Evolutionary conservation across 495 filamentous ascomycete genomes (phyloP).

Genomic region (Clohesyomyces aquaticus): DNA sequence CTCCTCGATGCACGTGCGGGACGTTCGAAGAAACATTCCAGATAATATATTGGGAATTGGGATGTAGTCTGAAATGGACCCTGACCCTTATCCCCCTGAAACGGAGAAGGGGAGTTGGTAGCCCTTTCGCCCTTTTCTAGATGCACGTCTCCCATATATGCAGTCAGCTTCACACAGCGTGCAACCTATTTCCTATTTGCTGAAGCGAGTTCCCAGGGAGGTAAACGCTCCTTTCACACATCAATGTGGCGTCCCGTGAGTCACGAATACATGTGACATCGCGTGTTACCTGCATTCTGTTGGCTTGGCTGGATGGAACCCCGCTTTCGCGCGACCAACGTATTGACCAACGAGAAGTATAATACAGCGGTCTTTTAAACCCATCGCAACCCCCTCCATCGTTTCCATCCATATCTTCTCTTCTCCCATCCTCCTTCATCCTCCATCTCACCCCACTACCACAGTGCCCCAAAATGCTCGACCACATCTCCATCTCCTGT

Average conservation of each 20-base stretch:
- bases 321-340: conserved; percentile 4
- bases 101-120: no score
- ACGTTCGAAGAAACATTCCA: no score
- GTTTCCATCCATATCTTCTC: not conserved
- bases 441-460: not conserved
- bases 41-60: no score
- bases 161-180: no score
- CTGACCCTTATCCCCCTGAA: no score
- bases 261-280: conserved; percentile 9
- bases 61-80: no score
- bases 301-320: not conserved
- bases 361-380: not conserved
- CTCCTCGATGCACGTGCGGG: no score
- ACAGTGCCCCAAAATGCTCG: conserved; percentile 9
- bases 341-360: not conserved
- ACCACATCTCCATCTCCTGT: conserved; percentile 32
- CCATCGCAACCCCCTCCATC: not conserved
- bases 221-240: no score
- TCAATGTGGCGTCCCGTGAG: not conserved
- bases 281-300: not conserved
- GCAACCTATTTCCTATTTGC: no score
- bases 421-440: not conserved
- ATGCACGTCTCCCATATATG: no score
- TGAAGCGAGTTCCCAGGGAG: no score
- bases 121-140: no score